Evolutionary conservation across 441 rosid species (phyloP).

Genomic region (Gossypium trilobum): DNA sequence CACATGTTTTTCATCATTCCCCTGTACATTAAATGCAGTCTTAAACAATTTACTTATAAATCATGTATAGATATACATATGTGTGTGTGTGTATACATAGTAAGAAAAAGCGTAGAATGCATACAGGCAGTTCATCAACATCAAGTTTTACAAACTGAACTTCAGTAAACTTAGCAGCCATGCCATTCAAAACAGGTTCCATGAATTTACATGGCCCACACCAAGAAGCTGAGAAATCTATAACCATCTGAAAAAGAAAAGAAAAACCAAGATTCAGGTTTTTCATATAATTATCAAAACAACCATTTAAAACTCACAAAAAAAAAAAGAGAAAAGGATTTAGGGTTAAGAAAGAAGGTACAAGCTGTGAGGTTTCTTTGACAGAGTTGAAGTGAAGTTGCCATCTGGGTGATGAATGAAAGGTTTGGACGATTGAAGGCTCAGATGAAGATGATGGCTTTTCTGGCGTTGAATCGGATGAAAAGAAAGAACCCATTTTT

Average conservation of each 20-base stretch:
- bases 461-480: constrained; percentile 5
- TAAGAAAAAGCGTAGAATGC: constrained; percentile 15
- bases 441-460: constrained; percentile 18
- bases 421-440: constrained; percentile 27
- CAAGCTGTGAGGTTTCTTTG: constrained; percentile 55
- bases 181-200: constrained; percentile 44
- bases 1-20: background rate
- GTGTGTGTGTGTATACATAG: background rate
- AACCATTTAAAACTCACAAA: background rate
- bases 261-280: background rate
- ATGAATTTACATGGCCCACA: constrained; percentile 71
- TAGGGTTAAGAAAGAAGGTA: constrained; percentile 13
- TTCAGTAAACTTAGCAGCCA: constrained; percentile 43
- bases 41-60: background rate
- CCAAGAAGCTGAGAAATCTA: constrained; percentile 81
- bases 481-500: constrained; percentile 6
- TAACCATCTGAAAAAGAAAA: constrained; percentile 40
- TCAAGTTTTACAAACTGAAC: constrained; percentile 71
- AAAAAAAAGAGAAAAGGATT: background rate
- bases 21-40: background rate
- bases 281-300: background rate
- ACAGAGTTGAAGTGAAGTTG: constrained; percentile 60
- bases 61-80: background rate
- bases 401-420: constrained; percentile 62
- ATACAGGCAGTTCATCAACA: constrained; percentile 65